These are phyloP conservation scores for Cylindrodendrum hubeiense DNA, from an alignment of 2,329 filamentous ascomycete genomes.

Conservation along the genomic window DNA sequence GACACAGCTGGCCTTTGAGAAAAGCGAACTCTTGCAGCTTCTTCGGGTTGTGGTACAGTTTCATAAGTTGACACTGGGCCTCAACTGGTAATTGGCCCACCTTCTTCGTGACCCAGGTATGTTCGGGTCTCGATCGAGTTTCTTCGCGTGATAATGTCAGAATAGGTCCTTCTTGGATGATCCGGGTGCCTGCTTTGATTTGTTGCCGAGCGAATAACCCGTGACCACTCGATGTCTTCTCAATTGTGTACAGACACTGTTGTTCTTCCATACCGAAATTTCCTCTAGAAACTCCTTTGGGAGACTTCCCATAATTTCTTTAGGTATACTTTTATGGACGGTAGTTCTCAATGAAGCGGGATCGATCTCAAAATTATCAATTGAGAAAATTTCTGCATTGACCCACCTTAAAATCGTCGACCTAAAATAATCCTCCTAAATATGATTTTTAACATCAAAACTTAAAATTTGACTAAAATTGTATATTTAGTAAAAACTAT, in stretches of 20 bases:
- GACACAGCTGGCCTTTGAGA: constrained; percentile 10
- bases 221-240: constrained; percentile 14
- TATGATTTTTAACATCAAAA: no score
- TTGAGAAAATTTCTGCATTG: no score
- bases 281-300: no score
- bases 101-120: constrained; percentile 17
- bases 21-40: constrained; percentile 20
- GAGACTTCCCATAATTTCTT: no score
- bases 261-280: constrained; percentile 12
- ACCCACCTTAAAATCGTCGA: no score
- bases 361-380: no score
- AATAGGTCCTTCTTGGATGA: constrained; percentile 23
- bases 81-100: constrained; percentile 6
- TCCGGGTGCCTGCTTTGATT: constrained; percentile 22
- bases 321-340: no score
- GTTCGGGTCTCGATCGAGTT: constrained; percentile 9
- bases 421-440: no score
- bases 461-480: no score
- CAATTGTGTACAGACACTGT: constrained; percentile 11
- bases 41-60: constrained; percentile 23
- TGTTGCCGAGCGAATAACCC: constrained; percentile 12
- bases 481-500: no score
- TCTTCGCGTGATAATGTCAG: constrained; percentile 22
- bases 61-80: constrained; percentile 8
- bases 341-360: no score